Conservation (phyloP, 345 rosid genomes). For the Gossypium stocksii region DNA sequence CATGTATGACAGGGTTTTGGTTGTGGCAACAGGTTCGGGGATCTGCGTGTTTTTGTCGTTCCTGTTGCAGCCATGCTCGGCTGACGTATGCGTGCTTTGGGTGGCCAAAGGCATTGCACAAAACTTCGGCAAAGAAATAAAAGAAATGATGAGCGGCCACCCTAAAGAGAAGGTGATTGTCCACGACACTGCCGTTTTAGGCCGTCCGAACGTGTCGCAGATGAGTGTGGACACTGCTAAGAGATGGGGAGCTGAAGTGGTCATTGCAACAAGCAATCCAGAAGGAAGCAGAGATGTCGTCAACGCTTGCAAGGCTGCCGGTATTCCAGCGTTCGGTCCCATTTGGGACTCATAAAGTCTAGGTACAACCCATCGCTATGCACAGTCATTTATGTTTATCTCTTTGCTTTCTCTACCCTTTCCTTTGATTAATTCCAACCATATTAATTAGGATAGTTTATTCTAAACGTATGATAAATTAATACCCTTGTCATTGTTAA, state of each 20-base stretch:
- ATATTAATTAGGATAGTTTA: no score
- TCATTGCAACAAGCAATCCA: conserved; percentile 85
- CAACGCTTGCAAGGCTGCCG: conserved; percentile 51
- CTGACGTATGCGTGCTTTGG: conserved; percentile 61
- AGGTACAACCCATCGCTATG: no score
- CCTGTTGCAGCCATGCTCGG: conserved; percentile 59
- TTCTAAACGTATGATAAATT: not conserved
- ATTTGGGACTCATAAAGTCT: conserved; percentile 72
- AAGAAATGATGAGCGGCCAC: conserved; percentile 45
- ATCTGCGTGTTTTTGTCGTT: conserved; percentile 80
- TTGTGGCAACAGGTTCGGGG: conserved; percentile 85
- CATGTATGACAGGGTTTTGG: conserved; percentile 66
- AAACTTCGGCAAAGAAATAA: conserved; percentile 64
- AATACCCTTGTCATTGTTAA: not conserved
- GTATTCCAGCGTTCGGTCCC: conserved; percentile 82
- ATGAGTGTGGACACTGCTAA: conserved; percentile 64
- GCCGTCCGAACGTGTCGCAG: conserved; percentile 65
- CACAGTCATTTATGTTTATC: no score
- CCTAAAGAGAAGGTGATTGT: conserved; percentile 57
- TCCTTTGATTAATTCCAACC: no score
- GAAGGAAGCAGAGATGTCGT: conserved; percentile 83
- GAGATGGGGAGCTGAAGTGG: conserved; percentile 66
- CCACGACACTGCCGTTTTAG: conserved; percentile 59
- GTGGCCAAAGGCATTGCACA: conserved; percentile 71
- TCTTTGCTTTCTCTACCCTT: no score